Percentiles rank a stretch among this genome's conserved stretches.
These are phyloP conservation scores for Colletotrichum truncatum DNA, from an alignment of 2,329 filamentous ascomycete genomes.

Conservation along the genomic window DNA sequence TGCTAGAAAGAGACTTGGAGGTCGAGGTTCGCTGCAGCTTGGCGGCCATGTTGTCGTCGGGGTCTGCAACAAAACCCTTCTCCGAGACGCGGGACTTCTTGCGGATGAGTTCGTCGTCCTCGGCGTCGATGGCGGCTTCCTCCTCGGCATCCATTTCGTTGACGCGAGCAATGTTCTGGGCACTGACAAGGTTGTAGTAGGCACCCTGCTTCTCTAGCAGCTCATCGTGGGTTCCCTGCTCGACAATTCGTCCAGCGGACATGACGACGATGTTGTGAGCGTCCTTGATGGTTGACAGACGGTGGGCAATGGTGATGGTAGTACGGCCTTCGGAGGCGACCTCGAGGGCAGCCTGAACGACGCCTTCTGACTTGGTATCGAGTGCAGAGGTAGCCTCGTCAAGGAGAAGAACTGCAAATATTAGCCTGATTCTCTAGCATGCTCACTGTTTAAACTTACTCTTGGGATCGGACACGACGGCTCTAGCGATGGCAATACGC, in stretches of 20 bases:
- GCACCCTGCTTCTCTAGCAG: conserved; percentile 76
- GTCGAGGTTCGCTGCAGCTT: conserved; percentile 66
- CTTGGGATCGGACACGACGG: conserved; percentile 90
- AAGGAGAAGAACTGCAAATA: conserved; percentile 74
- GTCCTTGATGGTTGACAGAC: conserved; percentile 91
- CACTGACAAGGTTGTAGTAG: conserved; percentile 87
- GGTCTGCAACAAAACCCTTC: conserved; percentile 58
- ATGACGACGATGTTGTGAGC: conserved; percentile 98
- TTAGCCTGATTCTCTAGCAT: conserved; percentile 22
- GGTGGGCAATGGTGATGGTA: conserved; percentile 95
- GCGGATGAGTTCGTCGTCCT: conserved; percentile 60
- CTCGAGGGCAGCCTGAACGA: conserved; percentile 93
- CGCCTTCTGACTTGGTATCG: conserved; percentile 93
- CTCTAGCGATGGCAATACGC: conserved; percentile 92
- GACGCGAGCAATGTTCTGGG: conserved; percentile 79
- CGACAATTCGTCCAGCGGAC: conserved; percentile 83
- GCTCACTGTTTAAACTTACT: conserved; percentile 47
- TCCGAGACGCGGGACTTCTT: conserved; percentile 53
- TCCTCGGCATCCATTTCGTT: conserved; percentile 63
- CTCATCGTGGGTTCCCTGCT: conserved; percentile 88
- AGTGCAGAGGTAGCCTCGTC: conserved; percentile 95
- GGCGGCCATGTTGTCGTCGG: conserved; percentile 68
- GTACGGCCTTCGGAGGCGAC: conserved; percentile 86
- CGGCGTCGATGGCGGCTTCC: conserved; percentile 56
- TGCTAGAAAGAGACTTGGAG: conserved; percentile 72